These are phyloP conservation scores for Geoglossum cookeanum DNA, from an alignment of 2,329 filamentous ascomycete genomes.

Conservation along the genomic window DNA sequence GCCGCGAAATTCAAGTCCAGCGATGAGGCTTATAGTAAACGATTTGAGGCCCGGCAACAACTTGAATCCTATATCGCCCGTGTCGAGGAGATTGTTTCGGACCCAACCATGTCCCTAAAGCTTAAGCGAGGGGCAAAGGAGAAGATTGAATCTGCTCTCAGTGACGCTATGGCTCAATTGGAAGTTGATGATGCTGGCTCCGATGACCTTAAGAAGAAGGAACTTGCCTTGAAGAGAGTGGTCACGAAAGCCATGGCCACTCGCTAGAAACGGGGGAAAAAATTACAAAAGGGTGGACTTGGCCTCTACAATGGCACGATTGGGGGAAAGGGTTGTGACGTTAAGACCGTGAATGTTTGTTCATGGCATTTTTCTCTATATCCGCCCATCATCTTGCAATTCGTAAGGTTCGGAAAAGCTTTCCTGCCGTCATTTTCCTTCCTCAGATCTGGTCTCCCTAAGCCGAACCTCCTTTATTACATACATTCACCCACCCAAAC, in stretches of 20 bases:
- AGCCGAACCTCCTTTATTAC: not conserved
- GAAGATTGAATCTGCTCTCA: slow-evolving; percentile 95
- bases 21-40: slow-evolving; percentile 98
- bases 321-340: not conserved
- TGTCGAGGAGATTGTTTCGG: slow-evolving; percentile 96
- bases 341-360: not conserved
- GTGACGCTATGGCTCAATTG: slow-evolving; percentile 92
- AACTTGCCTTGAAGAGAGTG: slow-evolving; percentile 89
- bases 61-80: slow-evolving; percentile 97
- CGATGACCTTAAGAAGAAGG: slow-evolving; percentile 99
- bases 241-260: slow-evolving; percentile 97
- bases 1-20: slow-evolving; percentile 97
- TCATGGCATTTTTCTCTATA: not conserved
- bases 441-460: not conserved
- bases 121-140: slow-evolving; percentile 98
- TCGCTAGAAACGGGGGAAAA: slow-evolving; percentile 29
- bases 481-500: not conserved
- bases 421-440: not conserved
- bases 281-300: not conserved
- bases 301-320: not conserved
- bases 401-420: not conserved
- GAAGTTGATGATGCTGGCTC: slow-evolving; percentile 83
- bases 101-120: slow-evolving; percentile 89
- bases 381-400: not conserved
- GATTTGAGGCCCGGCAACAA: slow-evolving; percentile 97